phyloP scores from a whole-genome alignment of 495 filamentous ascomycete genomes.

The Hyphodiscus hymeniophilus region DNA sequence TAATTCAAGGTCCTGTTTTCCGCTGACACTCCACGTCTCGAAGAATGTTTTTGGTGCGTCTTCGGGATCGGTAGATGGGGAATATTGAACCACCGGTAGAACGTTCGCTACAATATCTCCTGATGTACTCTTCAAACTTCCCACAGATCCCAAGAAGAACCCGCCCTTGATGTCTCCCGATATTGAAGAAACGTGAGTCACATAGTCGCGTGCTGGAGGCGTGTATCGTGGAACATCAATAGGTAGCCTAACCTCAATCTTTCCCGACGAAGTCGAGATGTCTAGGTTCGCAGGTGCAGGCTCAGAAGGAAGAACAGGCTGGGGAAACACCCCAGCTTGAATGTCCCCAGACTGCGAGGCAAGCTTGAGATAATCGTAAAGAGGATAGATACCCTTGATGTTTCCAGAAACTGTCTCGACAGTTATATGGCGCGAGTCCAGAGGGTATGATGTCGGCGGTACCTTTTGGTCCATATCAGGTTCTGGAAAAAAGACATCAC shows the following conservation, averaged over 20 bases:
- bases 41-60: neutral
- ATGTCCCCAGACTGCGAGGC: constrained; percentile 11
- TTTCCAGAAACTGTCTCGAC: constrained; percentile 12
- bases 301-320: neutral
- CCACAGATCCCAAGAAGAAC: constrained; percentile 17
- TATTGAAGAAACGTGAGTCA: constrained; percentile 13
- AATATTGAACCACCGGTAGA: constrained; percentile 11
- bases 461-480: neutral
- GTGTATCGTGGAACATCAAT: constrained; percentile 5
- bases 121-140: constrained; percentile 11
- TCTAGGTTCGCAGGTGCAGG: constrained; percentile 11
- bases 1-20: constrained; percentile 7
- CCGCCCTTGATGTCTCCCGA: constrained; percentile 15
- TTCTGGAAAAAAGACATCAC: constrained; percentile 12
- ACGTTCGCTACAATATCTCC: constrained; percentile 9
- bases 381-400: constrained; percentile 9
- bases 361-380: constrained; percentile 6
- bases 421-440: constrained; percentile 12
- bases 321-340: constrained; percentile 4
- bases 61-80: neutral
- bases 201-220: constrained; percentile 20
- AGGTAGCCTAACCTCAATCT: constrained; percentile 11
- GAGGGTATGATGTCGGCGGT: neutral
- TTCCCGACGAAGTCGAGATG: constrained; percentile 14
- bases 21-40: constrained; percentile 16